Base-by-base conservation (phyloP, 371 early-diverging fungal genomes). In the Lichtheimia hyalospora region DNA sequence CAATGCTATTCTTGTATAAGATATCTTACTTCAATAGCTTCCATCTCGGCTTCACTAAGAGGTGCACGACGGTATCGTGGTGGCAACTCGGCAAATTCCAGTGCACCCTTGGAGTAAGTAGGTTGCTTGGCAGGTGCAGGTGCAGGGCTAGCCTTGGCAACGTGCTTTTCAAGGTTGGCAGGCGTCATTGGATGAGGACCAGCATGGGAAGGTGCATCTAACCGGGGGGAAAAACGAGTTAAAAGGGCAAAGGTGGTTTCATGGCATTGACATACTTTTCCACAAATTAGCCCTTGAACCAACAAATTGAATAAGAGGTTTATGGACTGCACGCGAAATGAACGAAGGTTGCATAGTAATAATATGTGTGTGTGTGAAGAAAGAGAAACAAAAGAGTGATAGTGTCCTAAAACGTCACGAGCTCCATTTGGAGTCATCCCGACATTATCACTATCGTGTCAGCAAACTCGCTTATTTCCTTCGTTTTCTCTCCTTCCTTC, bases 111-210 rank as follows among this genome's bases (percentile, higher is more conserved):
- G 12, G 60, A 46, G 46, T 46, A 5, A 6, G n/a, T 46, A 5
- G 64, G 23, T 20, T 40, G 48, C 0, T 24, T 7, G 20, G 58
- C 55, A 40, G 66, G 8, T 16, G 71, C 28, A 40, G 57, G 18
- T 34, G 59, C 34, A 25, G 67, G 48, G n/a, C 57, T 50, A n/a
- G 77, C n/a, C 57, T 72, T 62, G 52, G 78, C 72, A 43, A 74
- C 74, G 18, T 77, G 75, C 50, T 77, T 81, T 20, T 70, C 76
- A 28, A 81, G 74, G 52, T 81, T 75, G 28, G 74, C 50, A 41
- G 81, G 81, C 23, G 78, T 75, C 63, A 81, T 51, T 42, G 76
- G 74, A 49, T 81, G 81, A 59, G 75, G 75, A 28, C 81, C 81
- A 28, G 27, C 54, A 41, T 73, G 75, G 51, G 70, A 74, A 51